These are phyloP conservation scores for Neurospora intermedia DNA, from an alignment of 495 filamentous ascomycete species.

Conservation along the genomic window DNA sequence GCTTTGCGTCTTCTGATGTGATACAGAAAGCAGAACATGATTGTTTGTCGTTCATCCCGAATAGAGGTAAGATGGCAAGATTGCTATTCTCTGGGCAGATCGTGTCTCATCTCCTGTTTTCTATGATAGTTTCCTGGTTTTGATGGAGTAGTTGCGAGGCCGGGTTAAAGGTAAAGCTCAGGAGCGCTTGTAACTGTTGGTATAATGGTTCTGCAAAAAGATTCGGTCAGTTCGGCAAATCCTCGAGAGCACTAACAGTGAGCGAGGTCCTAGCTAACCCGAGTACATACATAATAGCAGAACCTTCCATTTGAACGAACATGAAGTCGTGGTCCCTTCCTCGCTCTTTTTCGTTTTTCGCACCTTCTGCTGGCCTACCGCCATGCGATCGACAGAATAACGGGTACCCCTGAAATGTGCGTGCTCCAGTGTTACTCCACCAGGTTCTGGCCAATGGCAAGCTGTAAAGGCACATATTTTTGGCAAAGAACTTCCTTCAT, in stretches of 20 bases:
- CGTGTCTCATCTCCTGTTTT: background rate
- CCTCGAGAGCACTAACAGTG: background rate
- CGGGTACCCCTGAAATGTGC: slow-evolving; percentile 19
- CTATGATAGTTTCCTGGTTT: background rate
- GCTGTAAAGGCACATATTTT: slow-evolving; percentile 4
- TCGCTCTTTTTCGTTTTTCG: slow-evolving; percentile 1
- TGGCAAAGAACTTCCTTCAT: slow-evolving; percentile 6
- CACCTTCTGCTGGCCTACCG: background rate
- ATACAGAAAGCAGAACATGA: background rate
- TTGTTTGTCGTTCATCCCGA: background rate
- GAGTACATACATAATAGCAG: background rate
- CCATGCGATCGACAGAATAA: slow-evolving; percentile 14
- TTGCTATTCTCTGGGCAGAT: background rate
- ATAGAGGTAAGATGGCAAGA: background rate
- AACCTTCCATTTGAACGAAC: background rate
- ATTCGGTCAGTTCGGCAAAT: background rate
- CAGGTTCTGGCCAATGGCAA: slow-evolving; percentile 9
- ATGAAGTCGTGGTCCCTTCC: background rate
- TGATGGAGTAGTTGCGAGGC: background rate
- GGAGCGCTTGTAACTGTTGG: background rate
- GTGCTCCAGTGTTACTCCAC: slow-evolving; percentile 8
- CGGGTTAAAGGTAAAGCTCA: background rate
- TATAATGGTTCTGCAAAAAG: background rate
- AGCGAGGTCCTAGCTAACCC: background rate
- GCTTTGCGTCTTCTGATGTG: background rate